phyloP scores from a whole-genome alignment of 306 rosid genomes.

The Ochetophila trinervis region DNA sequence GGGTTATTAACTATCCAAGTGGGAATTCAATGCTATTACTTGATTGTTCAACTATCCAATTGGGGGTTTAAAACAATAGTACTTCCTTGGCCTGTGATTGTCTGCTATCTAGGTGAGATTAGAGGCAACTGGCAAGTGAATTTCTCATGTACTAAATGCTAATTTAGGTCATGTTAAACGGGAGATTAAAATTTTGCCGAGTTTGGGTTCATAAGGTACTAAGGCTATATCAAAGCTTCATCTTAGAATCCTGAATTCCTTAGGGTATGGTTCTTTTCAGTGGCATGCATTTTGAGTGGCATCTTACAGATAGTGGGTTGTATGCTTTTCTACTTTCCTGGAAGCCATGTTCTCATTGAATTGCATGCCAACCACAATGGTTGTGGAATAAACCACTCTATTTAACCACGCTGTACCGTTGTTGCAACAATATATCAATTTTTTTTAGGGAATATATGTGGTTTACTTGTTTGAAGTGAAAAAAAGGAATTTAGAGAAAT shows the following conservation, averaged over 20 bases:
- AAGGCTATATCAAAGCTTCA: no score
- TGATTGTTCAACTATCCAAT: no score
- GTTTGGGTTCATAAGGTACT: no score
- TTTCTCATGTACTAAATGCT: background rate
- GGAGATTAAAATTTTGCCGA: no score
- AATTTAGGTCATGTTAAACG: background rate
- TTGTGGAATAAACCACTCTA: background rate
- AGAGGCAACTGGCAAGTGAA: background rate
- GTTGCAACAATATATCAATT: background rate
- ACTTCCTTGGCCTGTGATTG: background rate
- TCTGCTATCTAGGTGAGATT: background rate
- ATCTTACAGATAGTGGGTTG: background rate
- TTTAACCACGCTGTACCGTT: background rate
- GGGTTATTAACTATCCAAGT: background rate
- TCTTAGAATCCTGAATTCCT: no score
- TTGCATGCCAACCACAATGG: no score
- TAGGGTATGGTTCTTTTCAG: no score
- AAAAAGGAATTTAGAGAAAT: no score
- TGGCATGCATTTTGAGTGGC: background rate
- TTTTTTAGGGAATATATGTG: background rate
- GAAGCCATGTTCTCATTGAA: background rate
- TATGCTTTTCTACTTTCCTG: background rate
- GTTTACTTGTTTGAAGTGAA: background rate
- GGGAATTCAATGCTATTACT: background rate
- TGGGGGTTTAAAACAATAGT: background rate